Percentiles rank a stretch among this genome's conserved stretches.
Evolutionary conservation across 2,329 filamentous ascomycete genomes (phyloP).

Genomic region (Ophiostoma pallidulum): DNA sequence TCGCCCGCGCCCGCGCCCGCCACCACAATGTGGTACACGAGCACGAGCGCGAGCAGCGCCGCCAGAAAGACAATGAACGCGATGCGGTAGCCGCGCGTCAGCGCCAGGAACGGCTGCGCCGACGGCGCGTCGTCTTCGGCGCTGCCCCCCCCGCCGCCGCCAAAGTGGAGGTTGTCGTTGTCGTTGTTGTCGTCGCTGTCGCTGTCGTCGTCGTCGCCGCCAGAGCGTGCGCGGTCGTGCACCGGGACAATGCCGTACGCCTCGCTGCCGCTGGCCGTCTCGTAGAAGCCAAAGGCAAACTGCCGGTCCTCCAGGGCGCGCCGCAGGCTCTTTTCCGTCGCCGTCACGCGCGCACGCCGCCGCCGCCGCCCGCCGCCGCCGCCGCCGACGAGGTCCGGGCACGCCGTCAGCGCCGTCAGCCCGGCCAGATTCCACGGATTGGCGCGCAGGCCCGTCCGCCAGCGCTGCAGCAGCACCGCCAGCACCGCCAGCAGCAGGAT

Average conservation of each 20-base stretch:
- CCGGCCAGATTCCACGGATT: constrained; percentile 33
- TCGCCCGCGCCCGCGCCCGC: constrained; percentile 13
- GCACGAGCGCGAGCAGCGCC: constrained; percentile 27
- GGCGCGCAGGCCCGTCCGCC: constrained; percentile 29
- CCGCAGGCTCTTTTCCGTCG: constrained; percentile 18
- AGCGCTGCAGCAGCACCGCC: constrained; percentile 22
- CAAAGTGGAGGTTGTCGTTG: neutral
- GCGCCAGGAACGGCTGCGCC: constrained; percentile 26
- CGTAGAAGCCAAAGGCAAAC: constrained; percentile 24
- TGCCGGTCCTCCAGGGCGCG: constrained; percentile 18
- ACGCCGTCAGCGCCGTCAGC: constrained; percentile 27
- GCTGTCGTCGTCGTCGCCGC: constrained; percentile 8
- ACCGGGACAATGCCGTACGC: constrained; percentile 26
- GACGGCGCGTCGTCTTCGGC: neutral
- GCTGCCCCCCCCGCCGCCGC: neutral
- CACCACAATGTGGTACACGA: constrained; percentile 30
- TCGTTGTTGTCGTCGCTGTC: constrained; percentile 11
- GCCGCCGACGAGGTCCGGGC: constrained; percentile 20
- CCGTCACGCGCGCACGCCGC: constrained; percentile 10
- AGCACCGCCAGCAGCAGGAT: constrained; percentile 23
- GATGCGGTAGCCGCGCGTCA: constrained; percentile 28
- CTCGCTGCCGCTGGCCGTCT: constrained; percentile 17
- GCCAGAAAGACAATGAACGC: constrained; percentile 25
- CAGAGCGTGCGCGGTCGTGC: constrained; percentile 20
- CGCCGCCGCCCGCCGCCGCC: neutral